Evolutionary conservation across 495 filamentous ascomycete species (phyloP).

Genomic region (Penicillium fimorum): DNA sequence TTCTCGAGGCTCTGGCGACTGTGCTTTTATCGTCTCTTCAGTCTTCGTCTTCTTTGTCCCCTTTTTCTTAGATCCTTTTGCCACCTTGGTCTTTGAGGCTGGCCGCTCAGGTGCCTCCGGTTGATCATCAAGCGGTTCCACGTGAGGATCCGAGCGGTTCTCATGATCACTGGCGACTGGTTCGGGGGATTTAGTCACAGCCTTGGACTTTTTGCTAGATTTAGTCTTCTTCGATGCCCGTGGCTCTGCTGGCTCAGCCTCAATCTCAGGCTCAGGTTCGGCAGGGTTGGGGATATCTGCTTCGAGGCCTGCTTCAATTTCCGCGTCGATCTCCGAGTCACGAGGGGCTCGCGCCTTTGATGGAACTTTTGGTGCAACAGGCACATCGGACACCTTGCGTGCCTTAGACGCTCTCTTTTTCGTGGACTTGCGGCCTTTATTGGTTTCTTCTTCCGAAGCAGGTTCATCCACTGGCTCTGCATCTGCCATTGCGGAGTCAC

Average conservation of each 20-base stretch:
- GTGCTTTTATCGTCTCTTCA: conserved; percentile 25
- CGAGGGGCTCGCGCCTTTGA: conserved; percentile 42
- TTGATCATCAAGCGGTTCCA: not conserved
- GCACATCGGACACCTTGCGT: conserved; percentile 55
- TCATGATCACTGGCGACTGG: not conserved
- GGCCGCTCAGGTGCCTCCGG: conserved; percentile 41
- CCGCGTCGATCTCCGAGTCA: conserved; percentile 69
- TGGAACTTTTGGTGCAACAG: conserved; percentile 42
- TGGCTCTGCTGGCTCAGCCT: conserved; percentile 26
- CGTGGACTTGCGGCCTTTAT: conserved; percentile 41
- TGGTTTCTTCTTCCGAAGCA: conserved; percentile 28
- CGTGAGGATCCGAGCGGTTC: conserved; percentile 4
- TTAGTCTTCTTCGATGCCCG: conserved; percentile 37
- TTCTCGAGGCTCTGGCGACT: conserved; percentile 28
- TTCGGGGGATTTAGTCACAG: conserved; percentile 20
- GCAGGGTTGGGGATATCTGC: conserved; percentile 17
- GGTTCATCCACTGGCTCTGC: conserved; percentile 22
- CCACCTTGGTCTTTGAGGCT: conserved; percentile 20
- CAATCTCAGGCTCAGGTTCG: conserved; percentile 25
- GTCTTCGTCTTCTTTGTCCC: conserved; percentile 28
- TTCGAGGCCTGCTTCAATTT: conserved; percentile 64
- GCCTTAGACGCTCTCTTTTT: conserved; percentile 45
- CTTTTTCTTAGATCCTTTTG: conserved; percentile 31
- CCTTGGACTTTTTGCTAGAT: conserved; percentile 40
- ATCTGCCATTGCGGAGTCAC: conserved; percentile 27